Evolutionary conservation across 2,329 filamentous ascomycete genomes (phyloP).

Genomic region (Colletotrichum gloeosporioides): DNA sequence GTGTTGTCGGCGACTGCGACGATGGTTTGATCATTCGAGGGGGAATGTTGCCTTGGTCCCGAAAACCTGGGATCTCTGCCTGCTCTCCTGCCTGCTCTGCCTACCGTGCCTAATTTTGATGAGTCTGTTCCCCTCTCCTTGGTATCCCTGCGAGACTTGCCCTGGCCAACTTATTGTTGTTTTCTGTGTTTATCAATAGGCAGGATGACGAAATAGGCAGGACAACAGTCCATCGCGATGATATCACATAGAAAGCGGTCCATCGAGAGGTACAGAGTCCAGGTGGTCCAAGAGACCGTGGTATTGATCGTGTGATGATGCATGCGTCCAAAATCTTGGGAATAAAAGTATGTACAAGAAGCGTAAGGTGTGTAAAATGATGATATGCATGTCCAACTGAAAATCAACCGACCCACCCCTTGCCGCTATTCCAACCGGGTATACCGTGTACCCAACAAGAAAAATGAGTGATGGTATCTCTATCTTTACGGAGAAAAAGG

Average conservation of each 20-base stretch:
- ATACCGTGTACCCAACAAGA: not conserved
- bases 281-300: not conserved
- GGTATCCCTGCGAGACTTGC: not conserved
- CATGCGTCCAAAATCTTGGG: not conserved
- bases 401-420: not conserved
- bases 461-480: slow-evolving; percentile 10
- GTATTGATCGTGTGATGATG: not conserved
- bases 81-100: not conserved
- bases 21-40: not conserved
- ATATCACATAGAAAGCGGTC: not conserved
- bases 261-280: not conserved
- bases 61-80: slow-evolving; percentile 6
- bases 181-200: not conserved
- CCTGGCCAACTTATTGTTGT: not conserved
- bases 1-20: slow-evolving; percentile 3
- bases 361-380: not conserved
- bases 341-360: slow-evolving; percentile 7
- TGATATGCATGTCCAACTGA: not conserved
- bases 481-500: not conserved
- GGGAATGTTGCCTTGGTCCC: not conserved
- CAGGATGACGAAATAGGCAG: not conserved
- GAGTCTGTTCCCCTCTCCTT: not conserved
- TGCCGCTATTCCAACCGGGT: not conserved
- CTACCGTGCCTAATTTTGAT: not conserved
- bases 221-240: not conserved